Evolutionary conservation across 345 rosid species (phyloP).

Genomic region (Pseudoturritis turrita): DNA sequence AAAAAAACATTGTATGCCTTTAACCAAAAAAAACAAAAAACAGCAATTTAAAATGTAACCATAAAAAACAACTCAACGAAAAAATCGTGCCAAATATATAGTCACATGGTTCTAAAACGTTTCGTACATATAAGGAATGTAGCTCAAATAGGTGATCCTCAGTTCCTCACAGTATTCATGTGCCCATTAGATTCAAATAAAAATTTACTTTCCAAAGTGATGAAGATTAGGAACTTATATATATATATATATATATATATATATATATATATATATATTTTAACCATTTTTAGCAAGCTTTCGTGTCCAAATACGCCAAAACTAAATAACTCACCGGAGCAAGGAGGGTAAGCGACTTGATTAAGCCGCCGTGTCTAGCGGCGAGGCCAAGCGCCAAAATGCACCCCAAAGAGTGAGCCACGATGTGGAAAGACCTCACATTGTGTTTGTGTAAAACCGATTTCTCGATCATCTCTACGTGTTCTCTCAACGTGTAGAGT

Average conservation of each 20-base stretch:
- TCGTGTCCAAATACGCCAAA: neutral
- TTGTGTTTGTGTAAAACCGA: constrained; percentile 55
- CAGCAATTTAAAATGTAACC: neutral
- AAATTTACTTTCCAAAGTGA: neutral
- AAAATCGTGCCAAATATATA: neutral
- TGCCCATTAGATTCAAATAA: too few relatives aligned
- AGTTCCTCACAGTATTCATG: too few relatives aligned
- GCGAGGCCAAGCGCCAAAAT: constrained; percentile 87
- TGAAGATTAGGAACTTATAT: neutral
- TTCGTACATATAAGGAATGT: neutral
- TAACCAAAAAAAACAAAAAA: too few relatives aligned
- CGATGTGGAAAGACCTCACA: constrained; percentile 85
- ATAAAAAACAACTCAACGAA: neutral
- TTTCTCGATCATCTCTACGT: constrained; percentile 84
- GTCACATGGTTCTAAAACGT: neutral
- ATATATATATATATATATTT: too few relatives aligned
- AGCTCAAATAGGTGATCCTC: neutral
- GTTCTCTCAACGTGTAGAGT: constrained; percentile 84
- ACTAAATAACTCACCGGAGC: constrained; percentile 61
- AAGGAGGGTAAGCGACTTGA: constrained; percentile 83
- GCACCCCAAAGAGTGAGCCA: constrained; percentile 98
- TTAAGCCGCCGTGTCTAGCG: constrained; percentile 54
- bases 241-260: too few relatives aligned
- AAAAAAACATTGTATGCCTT: too few relatives aligned
- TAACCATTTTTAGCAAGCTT: too few relatives aligned